Percentiles rank a stretch among this genome's conserved stretches.
phyloP scores from a whole-genome alignment of 2,329 filamentous ascomycete genomes.

The Penicillium sp. region DNA sequence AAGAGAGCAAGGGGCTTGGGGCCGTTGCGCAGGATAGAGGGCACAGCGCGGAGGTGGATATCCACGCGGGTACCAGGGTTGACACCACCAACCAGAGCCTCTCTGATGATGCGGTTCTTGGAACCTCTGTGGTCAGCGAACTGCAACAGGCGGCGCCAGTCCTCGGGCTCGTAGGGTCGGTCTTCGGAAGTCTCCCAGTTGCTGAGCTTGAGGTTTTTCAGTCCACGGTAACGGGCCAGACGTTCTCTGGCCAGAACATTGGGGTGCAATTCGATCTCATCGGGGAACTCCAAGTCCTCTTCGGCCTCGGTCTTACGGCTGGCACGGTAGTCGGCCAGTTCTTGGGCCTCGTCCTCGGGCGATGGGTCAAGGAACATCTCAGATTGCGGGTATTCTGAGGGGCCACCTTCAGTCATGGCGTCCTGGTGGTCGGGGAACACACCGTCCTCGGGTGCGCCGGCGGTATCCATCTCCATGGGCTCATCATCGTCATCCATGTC shows the following conservation, averaged over 20 bases:
- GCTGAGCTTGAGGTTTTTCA: constrained; percentile 88
- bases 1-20: constrained; percentile 71
- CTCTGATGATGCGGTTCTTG: constrained; percentile 72
- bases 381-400: constrained; percentile 89
- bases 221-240: constrained; percentile 79
- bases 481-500: constrained; percentile 74
- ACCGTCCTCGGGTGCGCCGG: constrained; percentile 77
- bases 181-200: constrained; percentile 90
- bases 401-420: constrained; percentile 71
- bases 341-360: constrained; percentile 79
- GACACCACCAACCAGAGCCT: constrained; percentile 87
- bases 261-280: constrained; percentile 93
- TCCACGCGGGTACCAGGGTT: constrained; percentile 79
- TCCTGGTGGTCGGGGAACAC: constrained; percentile 58
- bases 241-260: constrained; percentile 83
- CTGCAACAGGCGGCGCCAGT: constrained; percentile 83
- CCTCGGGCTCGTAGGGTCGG: constrained; percentile 79
- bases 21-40: constrained; percentile 53
- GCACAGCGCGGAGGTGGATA: constrained; percentile 68
- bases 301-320: constrained; percentile 77
- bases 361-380: constrained; percentile 83
- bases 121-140: constrained; percentile 88
- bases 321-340: constrained; percentile 78
- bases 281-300: constrained; percentile 93
- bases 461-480: constrained; percentile 55